Base-by-base conservation (phyloP, 495 filamentous ascomycete genomes). In the Aspergillus incahuasiensis region DNA sequence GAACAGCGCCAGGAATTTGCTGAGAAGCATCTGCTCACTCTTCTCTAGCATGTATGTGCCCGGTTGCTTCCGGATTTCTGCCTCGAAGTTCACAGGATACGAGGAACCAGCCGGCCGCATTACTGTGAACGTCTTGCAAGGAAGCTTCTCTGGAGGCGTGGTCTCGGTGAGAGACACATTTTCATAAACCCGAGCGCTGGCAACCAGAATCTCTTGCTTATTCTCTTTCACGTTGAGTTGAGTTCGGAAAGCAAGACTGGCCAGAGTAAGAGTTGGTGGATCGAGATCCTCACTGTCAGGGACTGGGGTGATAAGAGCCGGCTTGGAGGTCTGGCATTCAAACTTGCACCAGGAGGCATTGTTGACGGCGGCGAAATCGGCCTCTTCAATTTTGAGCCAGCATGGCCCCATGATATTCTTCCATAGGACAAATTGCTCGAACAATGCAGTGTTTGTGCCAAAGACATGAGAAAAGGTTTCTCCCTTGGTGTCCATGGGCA, bases 331-430 rank as follows among this genome's bases (percentile, higher is more conserved):
- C 61, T 88, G 83, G 44, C 95, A 83, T 71, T 98, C 94, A 18
- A 97, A 84, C 62, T 96, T 97, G 79, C 95, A 97, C 84, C 94
- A 92, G 1, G 95, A 97, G 18, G 89, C 85, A 63, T 97, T 97
- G 68, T 86, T 91, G n/a, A 96, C 72, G 1, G 87, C 77, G 12
- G 80, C 78, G 69, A 95, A 95, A 65, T 96, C 83, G 32, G 86
- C 88, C 52, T 86, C 87, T 56, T 89, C 80, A 54, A 98, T 91
- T 64, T 83, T 88, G 16, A 98, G 79, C 94, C 94, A 98, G 73
- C 95, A 98, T 11, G 94, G 94, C 0, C 94, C 94, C 91, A 95
- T 97, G 55, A 98, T 88, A 58, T 92, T 91, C 71, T 95, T 96
- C 89, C 91, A 97, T 12, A 98, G 79, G 13, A 97, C 95, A 63